Base-by-base conservation (phyloP, 2,329 filamentous ascomycete species). In the Stenocarpella maydis region DNA sequence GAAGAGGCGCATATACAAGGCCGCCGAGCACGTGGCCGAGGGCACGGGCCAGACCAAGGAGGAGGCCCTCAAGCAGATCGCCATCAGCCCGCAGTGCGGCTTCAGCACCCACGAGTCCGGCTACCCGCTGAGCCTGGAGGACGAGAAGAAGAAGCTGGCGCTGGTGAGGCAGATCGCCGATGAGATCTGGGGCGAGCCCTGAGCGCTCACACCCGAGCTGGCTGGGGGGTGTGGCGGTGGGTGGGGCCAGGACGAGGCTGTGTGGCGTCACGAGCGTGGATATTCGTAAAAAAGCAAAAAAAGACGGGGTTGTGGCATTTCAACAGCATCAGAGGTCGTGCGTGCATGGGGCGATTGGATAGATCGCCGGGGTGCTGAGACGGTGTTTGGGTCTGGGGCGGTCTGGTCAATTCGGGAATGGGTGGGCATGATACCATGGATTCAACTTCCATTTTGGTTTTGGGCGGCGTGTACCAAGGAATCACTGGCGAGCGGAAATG, bases 71-170 rank as follows among this genome's bases (percentile, higher is more conserved):
- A 86, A 91, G 79, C 87, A 90, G 73, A 81, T 94, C 58, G 85
- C 86, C 67, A 86, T 93, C 21, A 91, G 88, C 76, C 91, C 91
- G 0, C 91, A 93, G 81, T 92, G 90, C 77, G 90, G 90, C 7
- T 92, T 92, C 78, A 92, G 91, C 43, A 92, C 89, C 43, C 92
- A 95, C 77, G 88, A 91, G 73, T 89, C 87, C 74, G 92, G 92
- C 0, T 94, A 95, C 76, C 86, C 88, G 17, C 83, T 95, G 66
- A 86, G 85, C 26, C 83, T 88, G 72, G 87, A 92, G 54, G 91
- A 92, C 71, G 91, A 94, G 89, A 88, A 88, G 80, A 88, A 86
- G 78, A 95, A 94, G 83, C 80, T 95, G 75, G 83, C 86, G 73
- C 80, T 95, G 65, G 90, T 94, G 21, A 86, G 91, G 72, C 83